These are phyloP conservation scores for Malassezia furfur DNA, from an alignment of 1,284 basidiomycete species.

Conservation along the genomic window DNA sequence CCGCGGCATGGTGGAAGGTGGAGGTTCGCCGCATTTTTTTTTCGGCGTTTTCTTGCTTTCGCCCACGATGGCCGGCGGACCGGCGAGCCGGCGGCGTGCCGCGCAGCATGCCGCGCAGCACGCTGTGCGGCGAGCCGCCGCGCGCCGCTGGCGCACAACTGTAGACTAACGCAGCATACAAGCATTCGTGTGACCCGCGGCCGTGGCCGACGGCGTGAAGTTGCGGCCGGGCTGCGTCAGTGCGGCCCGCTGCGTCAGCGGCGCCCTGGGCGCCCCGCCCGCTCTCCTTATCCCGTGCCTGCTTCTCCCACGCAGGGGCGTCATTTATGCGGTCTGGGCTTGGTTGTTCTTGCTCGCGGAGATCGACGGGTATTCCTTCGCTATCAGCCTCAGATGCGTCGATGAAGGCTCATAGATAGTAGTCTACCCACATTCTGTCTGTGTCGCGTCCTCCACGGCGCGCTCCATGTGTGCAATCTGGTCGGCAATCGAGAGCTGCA, in stretches of 20 bases:
- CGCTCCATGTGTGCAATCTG: conserved; percentile 13
- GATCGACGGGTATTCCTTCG: conserved; percentile 18
- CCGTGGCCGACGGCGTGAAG: too few species aligned
- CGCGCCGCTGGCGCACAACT: too few species aligned
- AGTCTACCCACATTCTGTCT: conserved; percentile 14
- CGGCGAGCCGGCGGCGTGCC: too few species aligned
- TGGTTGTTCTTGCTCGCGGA: conserved; percentile 20
- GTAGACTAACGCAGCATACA: too few species aligned
- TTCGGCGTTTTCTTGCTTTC: too few species aligned
- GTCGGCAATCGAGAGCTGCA: background rate
- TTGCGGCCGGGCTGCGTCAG: background rate
- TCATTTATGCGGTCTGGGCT: conserved; percentile 18
- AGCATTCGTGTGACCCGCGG: too few species aligned
- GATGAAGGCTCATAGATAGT: conserved; percentile 23
- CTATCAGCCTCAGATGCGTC: conserved; percentile 21
- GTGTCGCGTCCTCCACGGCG: conserved; percentile 2
- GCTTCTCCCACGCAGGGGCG: conserved; percentile 12
- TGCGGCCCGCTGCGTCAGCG: too few species aligned
- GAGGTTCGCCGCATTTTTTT: background rate
- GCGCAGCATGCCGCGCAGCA: too few species aligned
- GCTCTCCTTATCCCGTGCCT: conserved; percentile 19
- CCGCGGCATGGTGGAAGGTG: conserved; percentile 13
- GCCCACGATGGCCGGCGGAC: too few species aligned
- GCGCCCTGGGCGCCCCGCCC: conserved; percentile 2
- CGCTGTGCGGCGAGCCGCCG: too few species aligned